Conservation (phyloP, 2,329 filamentous ascomycete genomes). For the Neonectria faginata region DNA sequence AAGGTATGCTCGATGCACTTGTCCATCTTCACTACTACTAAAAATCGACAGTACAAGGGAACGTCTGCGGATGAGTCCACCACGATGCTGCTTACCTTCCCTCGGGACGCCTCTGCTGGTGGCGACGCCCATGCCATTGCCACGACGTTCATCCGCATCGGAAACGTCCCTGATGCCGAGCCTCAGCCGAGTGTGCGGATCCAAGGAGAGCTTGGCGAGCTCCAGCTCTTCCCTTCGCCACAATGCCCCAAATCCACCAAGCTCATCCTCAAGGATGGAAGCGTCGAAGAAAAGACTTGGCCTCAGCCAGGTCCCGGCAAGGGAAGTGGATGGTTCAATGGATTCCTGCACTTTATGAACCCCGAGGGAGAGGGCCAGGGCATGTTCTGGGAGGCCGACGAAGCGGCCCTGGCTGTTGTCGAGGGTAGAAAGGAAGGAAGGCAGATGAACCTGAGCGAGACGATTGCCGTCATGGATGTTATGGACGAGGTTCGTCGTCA, state of each 20-base stretch:
- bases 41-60: conserved; percentile 12
- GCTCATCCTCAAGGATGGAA: conserved; percentile 65
- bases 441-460: conserved; percentile 77
- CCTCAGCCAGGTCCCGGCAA: conserved; percentile 61
- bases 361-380: conserved; percentile 71
- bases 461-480: conserved; percentile 82
- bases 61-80: conserved; percentile 84
- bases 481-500: conserved; percentile 67
- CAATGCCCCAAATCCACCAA: conserved; percentile 74
- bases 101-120: conserved; percentile 56
- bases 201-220: conserved; percentile 82
- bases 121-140: conserved; percentile 75
- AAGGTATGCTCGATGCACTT: conserved; percentile 17
- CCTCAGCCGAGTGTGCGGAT: conserved; percentile 76
- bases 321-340: conserved; percentile 32
- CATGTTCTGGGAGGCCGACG: conserved; percentile 90
- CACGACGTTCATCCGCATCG: conserved; percentile 68
- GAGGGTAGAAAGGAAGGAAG: conserved; percentile 82
- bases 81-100: conserved; percentile 80
- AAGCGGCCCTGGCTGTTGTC: conserved; percentile 76
- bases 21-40: background rate
- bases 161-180: conserved; percentile 65
- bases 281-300: conserved; percentile 59
- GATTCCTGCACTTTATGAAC: conserved; percentile 49
- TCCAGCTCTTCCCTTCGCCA: conserved; percentile 78